Evolutionary conservation across 1,139 yeast genomes (phyloP).

Genomic region (Magnusiomyces suaveolens): DNA sequence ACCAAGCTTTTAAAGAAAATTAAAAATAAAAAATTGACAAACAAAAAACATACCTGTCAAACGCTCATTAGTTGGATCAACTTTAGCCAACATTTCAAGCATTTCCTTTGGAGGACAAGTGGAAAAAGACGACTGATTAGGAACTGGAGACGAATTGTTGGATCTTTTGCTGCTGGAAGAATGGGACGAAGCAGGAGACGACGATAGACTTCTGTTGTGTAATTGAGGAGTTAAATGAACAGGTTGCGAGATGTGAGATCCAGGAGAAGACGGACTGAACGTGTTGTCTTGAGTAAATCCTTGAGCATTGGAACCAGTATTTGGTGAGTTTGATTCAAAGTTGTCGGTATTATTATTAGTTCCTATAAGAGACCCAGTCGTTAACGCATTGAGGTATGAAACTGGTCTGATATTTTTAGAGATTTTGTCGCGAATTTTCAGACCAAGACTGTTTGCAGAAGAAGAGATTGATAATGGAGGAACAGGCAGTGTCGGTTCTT

Average conservation of each 20-base stretch:
- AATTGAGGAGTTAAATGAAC: background rate
- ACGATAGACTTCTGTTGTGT: background rate
- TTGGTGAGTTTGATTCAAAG: too few species aligned
- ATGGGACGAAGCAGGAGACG: conserved; percentile 26
- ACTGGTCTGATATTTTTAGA: conserved; percentile 3
- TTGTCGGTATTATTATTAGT: too few species aligned
- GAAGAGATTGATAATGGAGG: conserved; percentile 3
- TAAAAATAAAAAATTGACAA: background rate
- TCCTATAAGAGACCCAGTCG: background rate
- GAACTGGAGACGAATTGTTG: background rate
- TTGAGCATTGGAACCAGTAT: too few species aligned
- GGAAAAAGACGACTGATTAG: background rate
- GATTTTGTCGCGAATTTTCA: background rate
- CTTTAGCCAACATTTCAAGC: conserved; percentile 13
- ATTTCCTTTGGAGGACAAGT: conserved; percentile 7
- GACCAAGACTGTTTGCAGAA: background rate
- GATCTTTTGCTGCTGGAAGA: conserved; percentile 22
- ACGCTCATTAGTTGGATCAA: conserved; percentile 14
- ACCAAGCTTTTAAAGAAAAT: background rate
- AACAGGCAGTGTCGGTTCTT: background rate
- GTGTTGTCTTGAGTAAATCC: too few species aligned
- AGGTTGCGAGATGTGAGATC: background rate
- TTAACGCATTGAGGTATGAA: background rate
- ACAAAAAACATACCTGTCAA: conserved; percentile 8
- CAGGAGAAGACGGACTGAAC: background rate